A percentile compares a stretch with the other conserved stretches of the same genome.
These are phyloP conservation scores for Elaeis guineensis DNA, from an alignment of 176 grass and related monocot species.

Conservation along the genomic window DNA sequence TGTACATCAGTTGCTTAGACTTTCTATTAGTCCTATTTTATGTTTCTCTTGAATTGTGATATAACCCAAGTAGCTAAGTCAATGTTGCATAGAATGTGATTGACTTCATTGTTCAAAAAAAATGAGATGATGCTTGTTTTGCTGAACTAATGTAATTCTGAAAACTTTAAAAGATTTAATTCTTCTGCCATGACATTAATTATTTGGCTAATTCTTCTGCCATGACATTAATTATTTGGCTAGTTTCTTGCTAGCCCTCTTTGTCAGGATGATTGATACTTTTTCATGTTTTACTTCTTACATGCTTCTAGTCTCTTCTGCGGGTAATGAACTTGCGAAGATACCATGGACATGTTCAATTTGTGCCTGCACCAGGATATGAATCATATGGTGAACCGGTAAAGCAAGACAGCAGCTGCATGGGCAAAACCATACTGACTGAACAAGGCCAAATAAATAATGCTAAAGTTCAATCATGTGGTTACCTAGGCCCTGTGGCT, in stretches of 20 bases:
- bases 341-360: slow-evolving; percentile 59
- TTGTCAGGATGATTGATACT: too few species aligned
- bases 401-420: slow-evolving; percentile 19
- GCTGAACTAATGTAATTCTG: too few species aligned
- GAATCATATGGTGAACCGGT: slow-evolving; percentile 56
- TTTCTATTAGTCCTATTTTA: background rate
- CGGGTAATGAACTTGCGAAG: slow-evolving; percentile 55
- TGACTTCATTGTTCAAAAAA: too few species aligned
- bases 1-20: background rate
- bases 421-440: slow-evolving; percentile 11
- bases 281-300: background rate
- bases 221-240: too few species aligned
- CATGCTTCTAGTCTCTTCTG: slow-evolving; percentile 47
- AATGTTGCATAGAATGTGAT: too few species aligned
- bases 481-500: slow-evolving; percentile 45
- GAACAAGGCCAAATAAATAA: slow-evolving; percentile 18
- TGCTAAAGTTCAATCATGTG: slow-evolving; percentile 18
- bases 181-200: too few species aligned
- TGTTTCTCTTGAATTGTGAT: too few species aligned
- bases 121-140: too few species aligned
- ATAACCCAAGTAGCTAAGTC: too few species aligned
- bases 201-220: too few species aligned
- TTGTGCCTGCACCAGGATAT: slow-evolving; percentile 75
- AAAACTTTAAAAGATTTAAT: too few species aligned
- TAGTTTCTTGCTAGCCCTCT: too few species aligned